phyloP scores from a whole-genome alignment of 176 grass and related monocot species.

The Aegilops sharonensis region DNA sequence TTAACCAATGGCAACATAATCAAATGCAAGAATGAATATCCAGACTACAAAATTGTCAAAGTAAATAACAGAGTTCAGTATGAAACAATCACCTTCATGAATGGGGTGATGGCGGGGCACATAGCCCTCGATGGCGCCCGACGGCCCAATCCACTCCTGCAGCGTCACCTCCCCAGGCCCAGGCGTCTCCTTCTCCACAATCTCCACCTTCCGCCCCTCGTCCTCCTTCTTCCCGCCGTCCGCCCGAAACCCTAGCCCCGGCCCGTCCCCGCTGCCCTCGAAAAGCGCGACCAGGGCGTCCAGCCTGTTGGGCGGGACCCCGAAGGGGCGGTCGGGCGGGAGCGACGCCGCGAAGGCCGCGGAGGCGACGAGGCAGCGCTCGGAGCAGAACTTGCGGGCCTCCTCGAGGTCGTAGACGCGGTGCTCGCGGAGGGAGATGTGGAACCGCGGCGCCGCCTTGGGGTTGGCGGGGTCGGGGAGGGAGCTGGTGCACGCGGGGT shows the following conservation, averaged over 20 bases:
- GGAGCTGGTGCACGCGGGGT: slow-evolving; percentile 39
- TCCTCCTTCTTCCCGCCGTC: slow-evolving; percentile 13
- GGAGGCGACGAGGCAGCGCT: slow-evolving; percentile 58
- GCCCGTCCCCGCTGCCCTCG: slow-evolving; percentile 8
- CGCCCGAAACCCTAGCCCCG: slow-evolving; percentile 19
- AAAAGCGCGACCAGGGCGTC: slow-evolving; percentile 45
- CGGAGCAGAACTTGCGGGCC: slow-evolving; percentile 76
- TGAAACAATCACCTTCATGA: slow-evolving; percentile 6
- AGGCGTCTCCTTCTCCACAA: slow-evolving; percentile 50
- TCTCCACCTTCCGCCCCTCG: slow-evolving; percentile 40
- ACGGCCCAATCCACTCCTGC: slow-evolving; percentile 72
- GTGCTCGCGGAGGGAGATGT: slow-evolving; percentile 83
- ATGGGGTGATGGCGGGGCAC: slow-evolving; percentile 46
- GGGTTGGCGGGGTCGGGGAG: not conserved
- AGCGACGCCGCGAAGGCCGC: slow-evolving; percentile 48
- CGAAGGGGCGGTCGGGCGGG: slow-evolving; percentile 27
- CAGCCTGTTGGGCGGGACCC: slow-evolving; percentile 28
- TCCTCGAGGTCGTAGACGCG: slow-evolving; percentile 90
- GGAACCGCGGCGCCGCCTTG: slow-evolving; percentile 41
- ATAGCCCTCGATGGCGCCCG: slow-evolving; percentile 77
- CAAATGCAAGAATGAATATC: not conserved
- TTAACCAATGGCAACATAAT: not conserved
- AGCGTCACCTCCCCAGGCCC: slow-evolving; percentile 46
- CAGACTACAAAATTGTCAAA: not conserved
- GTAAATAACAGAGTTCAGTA: not conserved